Conservation (phyloP, 805 yeast species). For the Pichia californica region DNA sequence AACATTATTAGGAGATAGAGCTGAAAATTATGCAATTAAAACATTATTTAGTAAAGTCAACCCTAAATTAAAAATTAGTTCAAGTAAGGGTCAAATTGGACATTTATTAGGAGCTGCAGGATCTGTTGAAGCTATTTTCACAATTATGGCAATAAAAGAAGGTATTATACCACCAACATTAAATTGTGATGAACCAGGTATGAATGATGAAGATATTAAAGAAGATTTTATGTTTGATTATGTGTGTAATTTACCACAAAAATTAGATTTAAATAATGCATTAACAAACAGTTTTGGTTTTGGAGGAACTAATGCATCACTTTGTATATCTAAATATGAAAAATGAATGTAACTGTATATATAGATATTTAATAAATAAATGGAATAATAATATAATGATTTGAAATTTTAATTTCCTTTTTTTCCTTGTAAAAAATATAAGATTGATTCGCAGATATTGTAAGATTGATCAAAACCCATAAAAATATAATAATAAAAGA, state of each 20-base stretch:
- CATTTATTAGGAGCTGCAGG: constrained; percentile 97
- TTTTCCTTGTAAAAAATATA: constrained; percentile 36
- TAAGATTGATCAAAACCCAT: constrained; percentile 43
- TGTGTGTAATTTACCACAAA: constrained; percentile 41
- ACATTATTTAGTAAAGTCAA: constrained; percentile 38
- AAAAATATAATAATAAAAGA: constrained; percentile 22
- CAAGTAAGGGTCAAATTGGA: constrained; percentile 90
- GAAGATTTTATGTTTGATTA: constrained; percentile 48
- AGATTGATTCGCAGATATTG: constrained; percentile 50
- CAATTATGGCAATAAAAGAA: constrained; percentile 56
- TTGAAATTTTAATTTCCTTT: constrained; percentile 11
- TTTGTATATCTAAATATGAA: constrained; percentile 41
- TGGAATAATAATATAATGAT: constrained; percentile 23
- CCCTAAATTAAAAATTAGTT: constrained; percentile 49
- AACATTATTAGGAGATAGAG: constrained; percentile 80
- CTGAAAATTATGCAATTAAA: constrained; percentile 74
- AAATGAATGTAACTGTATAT: too few relatives aligned
- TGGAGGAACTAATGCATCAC: constrained; percentile 89
- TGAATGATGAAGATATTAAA: constrained; percentile 37
- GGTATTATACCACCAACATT: constrained; percentile 71
- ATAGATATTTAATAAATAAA: constrained; percentile 22
- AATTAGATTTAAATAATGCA: constrained; percentile 45
- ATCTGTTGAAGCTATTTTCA: constrained; percentile 81
- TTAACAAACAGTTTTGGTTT: constrained; percentile 92
- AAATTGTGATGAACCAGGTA: constrained; percentile 54